Evolutionary conservation across 2,329 filamentous ascomycete species (phyloP).

Genomic region (Fusarium annulatum): DNA sequence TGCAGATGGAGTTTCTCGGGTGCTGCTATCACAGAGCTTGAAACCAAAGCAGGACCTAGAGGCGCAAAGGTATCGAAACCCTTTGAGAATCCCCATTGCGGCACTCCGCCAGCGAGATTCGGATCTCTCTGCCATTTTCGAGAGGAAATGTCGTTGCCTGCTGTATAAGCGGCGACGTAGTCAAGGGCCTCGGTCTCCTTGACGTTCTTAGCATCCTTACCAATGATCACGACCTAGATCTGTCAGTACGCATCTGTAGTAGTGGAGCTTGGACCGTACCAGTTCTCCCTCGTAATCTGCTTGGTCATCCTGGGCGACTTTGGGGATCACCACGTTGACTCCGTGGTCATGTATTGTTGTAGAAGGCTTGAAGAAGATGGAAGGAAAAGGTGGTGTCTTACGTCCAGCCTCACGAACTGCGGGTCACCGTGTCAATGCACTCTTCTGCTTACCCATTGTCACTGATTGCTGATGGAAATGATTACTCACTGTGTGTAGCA

Average conservation of each 20-base stretch:
- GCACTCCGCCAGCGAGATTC: conserved; percentile 59
- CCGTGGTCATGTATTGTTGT: conserved; percentile 53
- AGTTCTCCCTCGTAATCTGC: conserved; percentile 63
- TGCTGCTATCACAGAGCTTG: conserved; percentile 54
- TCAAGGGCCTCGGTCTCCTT: conserved; percentile 54
- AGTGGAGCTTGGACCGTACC: not conserved
- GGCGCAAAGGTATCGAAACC: conserved; percentile 68
- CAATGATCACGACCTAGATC: conserved; percentile 52
- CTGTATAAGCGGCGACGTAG: conserved; percentile 65
- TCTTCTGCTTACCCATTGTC: too few species aligned
- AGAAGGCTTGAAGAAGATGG: conserved; percentile 61
- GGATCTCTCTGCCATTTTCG: conserved; percentile 64
- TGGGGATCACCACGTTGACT: conserved; percentile 56
- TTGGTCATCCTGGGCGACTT: conserved; percentile 58
- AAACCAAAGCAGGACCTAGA: conserved; percentile 61
- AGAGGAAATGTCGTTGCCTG: conserved; percentile 65
- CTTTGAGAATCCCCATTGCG: conserved; percentile 68
- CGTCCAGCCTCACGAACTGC: conserved; percentile 61
- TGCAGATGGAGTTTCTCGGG: conserved; percentile 56
- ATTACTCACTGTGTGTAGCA: conserved; percentile 60
- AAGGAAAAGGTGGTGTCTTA: conserved; percentile 60
- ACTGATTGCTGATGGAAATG: too few species aligned
- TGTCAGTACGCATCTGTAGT: accelerated
- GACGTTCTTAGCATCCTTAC: conserved; percentile 61
- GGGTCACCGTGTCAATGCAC: too few species aligned